These are phyloP conservation scores for Aquanectria penicillioides DNA, from an alignment of 2,329 filamentous ascomycete species.

Conservation along the genomic window DNA sequence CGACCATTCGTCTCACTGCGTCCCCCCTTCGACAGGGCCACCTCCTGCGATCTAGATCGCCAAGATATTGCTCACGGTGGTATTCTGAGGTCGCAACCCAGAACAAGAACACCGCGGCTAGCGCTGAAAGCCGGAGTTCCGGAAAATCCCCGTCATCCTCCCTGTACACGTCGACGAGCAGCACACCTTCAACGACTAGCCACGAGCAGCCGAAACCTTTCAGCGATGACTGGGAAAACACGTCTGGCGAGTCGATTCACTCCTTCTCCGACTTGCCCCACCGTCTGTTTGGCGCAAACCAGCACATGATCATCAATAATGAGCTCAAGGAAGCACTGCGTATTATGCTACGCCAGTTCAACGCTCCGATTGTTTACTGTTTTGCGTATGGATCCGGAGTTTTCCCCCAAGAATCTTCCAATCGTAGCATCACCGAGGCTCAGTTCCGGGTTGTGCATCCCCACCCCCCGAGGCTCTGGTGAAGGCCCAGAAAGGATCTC, in stretches of 20 bases:
- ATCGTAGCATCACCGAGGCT: slow-evolving; percentile 63
- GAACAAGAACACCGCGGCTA: slow-evolving; percentile 6
- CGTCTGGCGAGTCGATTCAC: slow-evolving; percentile 52
- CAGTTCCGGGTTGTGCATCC: slow-evolving; percentile 77
- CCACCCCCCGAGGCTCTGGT: slow-evolving; percentile 83
- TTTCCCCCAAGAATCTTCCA: slow-evolving; percentile 78
- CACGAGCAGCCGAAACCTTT: slow-evolving; percentile 47
- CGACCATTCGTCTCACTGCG: slow-evolving; percentile 21
- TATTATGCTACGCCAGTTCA: slow-evolving; percentile 89
- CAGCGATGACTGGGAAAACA: slow-evolving; percentile 56
- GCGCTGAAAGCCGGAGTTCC: slow-evolving; percentile 23
- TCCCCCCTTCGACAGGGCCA: slow-evolving; percentile 17
- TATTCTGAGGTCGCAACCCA: slow-evolving; percentile 31
- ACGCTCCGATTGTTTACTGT: slow-evolving; percentile 92
- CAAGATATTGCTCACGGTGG: slow-evolving; percentile 26
- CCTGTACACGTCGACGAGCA: slow-evolving; percentile 22
- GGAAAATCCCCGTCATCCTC: slow-evolving; percentile 12
- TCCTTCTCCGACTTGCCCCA: slow-evolving; percentile 58
- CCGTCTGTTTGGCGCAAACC: slow-evolving; percentile 86
- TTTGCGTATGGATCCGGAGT: slow-evolving; percentile 98
- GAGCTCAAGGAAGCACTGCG: slow-evolving; percentile 93
- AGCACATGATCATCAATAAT: slow-evolving; percentile 94
- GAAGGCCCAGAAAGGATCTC: slow-evolving; percentile 85
- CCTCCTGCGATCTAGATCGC: slow-evolving; percentile 10
- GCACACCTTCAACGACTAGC: slow-evolving; percentile 35